Base-by-base conservation (phyloP, 192 early-diverging fungal genomes). In the Chytriomyces sp. region DNA sequence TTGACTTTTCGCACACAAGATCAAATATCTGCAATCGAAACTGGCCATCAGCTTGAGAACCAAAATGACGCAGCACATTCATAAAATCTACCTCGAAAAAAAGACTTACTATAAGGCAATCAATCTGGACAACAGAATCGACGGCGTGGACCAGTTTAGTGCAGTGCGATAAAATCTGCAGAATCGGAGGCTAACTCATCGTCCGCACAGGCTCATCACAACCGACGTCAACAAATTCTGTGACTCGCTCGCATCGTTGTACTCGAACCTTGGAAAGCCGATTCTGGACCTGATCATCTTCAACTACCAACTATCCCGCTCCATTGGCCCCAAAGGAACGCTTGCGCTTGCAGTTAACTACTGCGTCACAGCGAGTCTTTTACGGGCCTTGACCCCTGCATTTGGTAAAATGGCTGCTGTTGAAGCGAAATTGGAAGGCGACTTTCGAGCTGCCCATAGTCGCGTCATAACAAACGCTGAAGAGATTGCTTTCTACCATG, bases 251-350 rank as follows among this genome's bases (percentile, higher is more conserved):
- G 88, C 90, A 61, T 86, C 89, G 62, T 80, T 93, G 61, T 92
- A 91, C 80, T 93, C 92, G 7, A 91, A 93, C 72, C 89, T 92
- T 74, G 88, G 89, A 24, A 93, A 93, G 62, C 92, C 92, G 6
- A 43, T 93, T 13, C 88, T 93, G 6, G 92, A 93, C 60, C 89
- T 93, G 23, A 78, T 90, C 26, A 83, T 93, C 49, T 93, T 93
- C 84, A 91, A 91, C 28, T 91, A 91, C 77, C 91, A 93, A 75
- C 69, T 93, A 8, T 89, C 80, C 16, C 72, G 80, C 28, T 64
- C 53, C 62, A 84, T 86, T 50, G 84, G 84, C 8, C 20, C 72
- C 45, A 71, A 69, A 50, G 84, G 84, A 26, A 86, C 79, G 50
- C 23, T 64, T 50, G 84, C 77, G 7, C 69, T 86, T 45, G 72